These are phyloP conservation scores for Yamadazyma diddensiae DNA, from an alignment of 1,139 yeast genomes.

Conservation along the genomic window DNA sequence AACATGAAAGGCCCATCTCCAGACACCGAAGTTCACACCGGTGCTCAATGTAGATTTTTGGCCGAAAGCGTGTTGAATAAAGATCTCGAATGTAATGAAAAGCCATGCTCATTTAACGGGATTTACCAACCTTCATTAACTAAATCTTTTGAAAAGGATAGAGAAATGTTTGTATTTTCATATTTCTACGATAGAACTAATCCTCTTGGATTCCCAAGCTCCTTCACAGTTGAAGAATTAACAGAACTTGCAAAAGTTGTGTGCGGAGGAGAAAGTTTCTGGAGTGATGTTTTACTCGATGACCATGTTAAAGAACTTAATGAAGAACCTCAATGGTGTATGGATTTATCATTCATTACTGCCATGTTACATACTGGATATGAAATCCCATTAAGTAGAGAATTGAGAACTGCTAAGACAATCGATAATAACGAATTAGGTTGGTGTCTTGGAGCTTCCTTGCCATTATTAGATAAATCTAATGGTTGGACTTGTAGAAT, in stretches of 20 bases:
- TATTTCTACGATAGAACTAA: slow-evolving; percentile 91
- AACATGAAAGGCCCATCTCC: slow-evolving; percentile 68
- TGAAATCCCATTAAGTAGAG: slow-evolving; percentile 87
- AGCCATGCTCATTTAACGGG: slow-evolving; percentile 96
- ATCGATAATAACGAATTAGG: slow-evolving; percentile 89
- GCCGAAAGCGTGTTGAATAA: slow-evolving; percentile 84
- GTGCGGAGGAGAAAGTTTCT: slow-evolving; percentile 74
- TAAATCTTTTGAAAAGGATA: slow-evolving; percentile 62
- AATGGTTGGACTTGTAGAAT: slow-evolving; percentile 73
- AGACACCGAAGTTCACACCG: slow-evolving; percentile 22
- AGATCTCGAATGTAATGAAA: slow-evolving; percentile 66
- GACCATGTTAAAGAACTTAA: slow-evolving; percentile 65
- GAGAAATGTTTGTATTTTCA: slow-evolving; percentile 86
- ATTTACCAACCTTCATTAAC: slow-evolving; percentile 91
- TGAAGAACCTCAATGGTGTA: slow-evolving; percentile 90
- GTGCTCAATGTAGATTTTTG: slow-evolving; percentile 78
- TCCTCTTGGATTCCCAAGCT: slow-evolving; percentile 91
- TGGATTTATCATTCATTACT: slow-evolving; percentile 85
- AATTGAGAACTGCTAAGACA: slow-evolving; percentile 85
- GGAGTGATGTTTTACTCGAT: slow-evolving; percentile 62
- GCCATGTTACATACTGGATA: slow-evolving; percentile 92
- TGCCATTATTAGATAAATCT: slow-evolving; percentile 72
- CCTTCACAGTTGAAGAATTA: slow-evolving; percentile 83
- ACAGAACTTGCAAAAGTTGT: slow-evolving; percentile 78
- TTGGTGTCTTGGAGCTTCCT: slow-evolving; percentile 98